Percentiles rank a stretch among this genome's conserved stretches.
phyloP scores from a whole-genome alignment of 257 asterid species.

The Echites panduratus region DNA sequence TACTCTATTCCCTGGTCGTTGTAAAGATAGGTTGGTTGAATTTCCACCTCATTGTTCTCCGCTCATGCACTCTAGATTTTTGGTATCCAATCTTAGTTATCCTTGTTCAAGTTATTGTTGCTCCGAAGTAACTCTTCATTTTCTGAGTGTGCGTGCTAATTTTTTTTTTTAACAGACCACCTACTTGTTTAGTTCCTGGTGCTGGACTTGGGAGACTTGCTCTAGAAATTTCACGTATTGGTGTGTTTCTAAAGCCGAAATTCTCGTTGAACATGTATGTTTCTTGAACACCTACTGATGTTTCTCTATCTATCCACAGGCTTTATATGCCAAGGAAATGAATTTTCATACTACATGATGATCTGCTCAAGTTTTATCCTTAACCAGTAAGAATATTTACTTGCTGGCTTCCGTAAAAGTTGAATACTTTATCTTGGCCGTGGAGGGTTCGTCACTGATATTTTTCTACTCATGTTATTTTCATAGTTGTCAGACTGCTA shows the following conservation, averaged over 20 bases:
- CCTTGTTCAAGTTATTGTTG: not conserved
- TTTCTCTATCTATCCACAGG: constrained; percentile 41
- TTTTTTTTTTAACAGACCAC: constrained; percentile 51
- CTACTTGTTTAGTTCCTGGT: constrained; percentile 93
- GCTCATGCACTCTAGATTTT: not conserved
- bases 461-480: constrained; percentile 18
- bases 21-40: constrained; percentile 42
- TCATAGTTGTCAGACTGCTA: constrained; percentile 51
- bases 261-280: not conserved
- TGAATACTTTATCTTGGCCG: constrained; percentile 2
- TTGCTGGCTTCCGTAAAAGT: not conserved
- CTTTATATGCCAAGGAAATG: constrained; percentile 92
- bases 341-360: constrained; percentile 99
- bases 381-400: constrained; percentile 53
- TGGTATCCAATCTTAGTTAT: not conserved
- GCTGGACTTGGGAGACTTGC: constrained; percentile 99
- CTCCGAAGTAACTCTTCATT: constrained; percentile 11
- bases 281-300: not conserved
- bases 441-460: constrained; percentile 13
- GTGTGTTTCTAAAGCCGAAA: constrained; percentile 33
- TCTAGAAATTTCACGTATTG: constrained; percentile 83
- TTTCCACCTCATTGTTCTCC: not conserved
- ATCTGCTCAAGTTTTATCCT: constrained; percentile 96
- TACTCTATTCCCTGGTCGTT: constrained; percentile 59
- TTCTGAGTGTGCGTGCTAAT: constrained; percentile 26